A percentile compares a stretch with the other conserved stretches of the same genome.
Evolutionary conservation across 2,329 filamentous ascomycete species (phyloP).

Genomic region (Diaporthe capsici): DNA sequence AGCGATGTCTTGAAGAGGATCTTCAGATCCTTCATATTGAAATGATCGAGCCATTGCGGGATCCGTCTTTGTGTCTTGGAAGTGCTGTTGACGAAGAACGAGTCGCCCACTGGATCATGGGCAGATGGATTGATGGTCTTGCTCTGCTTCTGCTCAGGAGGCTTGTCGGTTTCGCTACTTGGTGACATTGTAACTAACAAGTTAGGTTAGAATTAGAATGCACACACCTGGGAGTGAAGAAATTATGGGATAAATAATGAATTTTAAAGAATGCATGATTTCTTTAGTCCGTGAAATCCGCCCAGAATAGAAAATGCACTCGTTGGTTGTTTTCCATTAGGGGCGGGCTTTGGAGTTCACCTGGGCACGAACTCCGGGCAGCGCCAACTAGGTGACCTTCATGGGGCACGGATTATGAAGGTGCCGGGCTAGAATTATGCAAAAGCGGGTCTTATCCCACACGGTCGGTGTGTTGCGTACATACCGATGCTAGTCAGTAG

Average conservation of each 20-base stretch:
- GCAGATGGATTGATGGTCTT: background rate
- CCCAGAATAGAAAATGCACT: background rate
- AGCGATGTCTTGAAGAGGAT: conserved; percentile 4
- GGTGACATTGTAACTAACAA: background rate
- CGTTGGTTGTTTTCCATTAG: background rate
- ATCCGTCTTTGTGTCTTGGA: background rate
- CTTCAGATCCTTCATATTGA: conserved; percentile 1
- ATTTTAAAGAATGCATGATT: background rate
- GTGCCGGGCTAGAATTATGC: background rate
- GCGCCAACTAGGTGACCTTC: too few species aligned
- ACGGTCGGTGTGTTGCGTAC: background rate
- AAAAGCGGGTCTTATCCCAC: background rate
- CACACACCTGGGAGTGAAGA: background rate
- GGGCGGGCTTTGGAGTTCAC: background rate
- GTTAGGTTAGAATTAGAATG: background rate
- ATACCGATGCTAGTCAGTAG: background rate
- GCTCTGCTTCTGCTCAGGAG: background rate
- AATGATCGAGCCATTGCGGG: conserved; percentile 2
- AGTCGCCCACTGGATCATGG: background rate
- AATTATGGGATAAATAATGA: background rate
- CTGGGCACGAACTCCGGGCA: too few species aligned
- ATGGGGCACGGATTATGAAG: too few species aligned
- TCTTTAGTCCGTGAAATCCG: background rate
- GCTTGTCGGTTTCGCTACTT: background rate
- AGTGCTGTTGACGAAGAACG: background rate